Conservation (phyloP, 441 rosid species). For the Mallotus repandus region DNA sequence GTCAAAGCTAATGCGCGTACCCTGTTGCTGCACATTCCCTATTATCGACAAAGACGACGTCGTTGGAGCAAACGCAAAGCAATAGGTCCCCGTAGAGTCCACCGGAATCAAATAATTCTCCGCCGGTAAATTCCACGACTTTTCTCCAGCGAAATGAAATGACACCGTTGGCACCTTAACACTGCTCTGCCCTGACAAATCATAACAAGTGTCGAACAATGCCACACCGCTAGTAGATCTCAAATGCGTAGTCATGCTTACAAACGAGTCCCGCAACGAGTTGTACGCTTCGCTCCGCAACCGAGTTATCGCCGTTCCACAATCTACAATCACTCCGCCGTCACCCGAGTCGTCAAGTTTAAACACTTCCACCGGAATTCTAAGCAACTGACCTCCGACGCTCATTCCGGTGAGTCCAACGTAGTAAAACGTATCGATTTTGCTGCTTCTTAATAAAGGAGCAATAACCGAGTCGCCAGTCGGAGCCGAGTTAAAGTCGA, state of each 20-base stretch:
- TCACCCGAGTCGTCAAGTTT: slow-evolving; percentile 59
- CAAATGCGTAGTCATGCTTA: slow-evolving; percentile 42
- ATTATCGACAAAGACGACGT: slow-evolving; percentile 72
- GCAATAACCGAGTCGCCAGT: slow-evolving; percentile 53
- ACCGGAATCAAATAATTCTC: slow-evolving; percentile 77
- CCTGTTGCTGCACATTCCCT: slow-evolving; percentile 91
- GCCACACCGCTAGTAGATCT: slow-evolving; percentile 58
- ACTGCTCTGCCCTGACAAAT: slow-evolving; percentile 62
- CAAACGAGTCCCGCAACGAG: slow-evolving; percentile 68
- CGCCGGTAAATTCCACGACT: slow-evolving; percentile 72
- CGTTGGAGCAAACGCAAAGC: slow-evolving; percentile 93
- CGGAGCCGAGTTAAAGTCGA: slow-evolving; percentile 57
- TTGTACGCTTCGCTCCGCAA: slow-evolving; percentile 64
- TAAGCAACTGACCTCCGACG: slow-evolving; percentile 69
- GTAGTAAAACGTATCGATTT: slow-evolving; percentile 86
- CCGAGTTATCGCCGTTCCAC: slow-evolving; percentile 91
- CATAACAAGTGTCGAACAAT: slow-evolving; percentile 89
- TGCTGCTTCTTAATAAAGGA: slow-evolving; percentile 55
- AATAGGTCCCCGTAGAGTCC: slow-evolving; percentile 64
- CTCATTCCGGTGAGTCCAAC: slow-evolving; percentile 71
- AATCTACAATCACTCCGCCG: slow-evolving; percentile 87
- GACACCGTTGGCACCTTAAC: slow-evolving; percentile 91
- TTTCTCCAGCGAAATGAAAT: slow-evolving; percentile 59
- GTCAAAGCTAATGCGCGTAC: slow-evolving; percentile 82
- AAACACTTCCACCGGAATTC: slow-evolving; percentile 62